Evolutionary conservation across 352 stramenopile species (phyloP).

Genomic region (Blastocystis sp.): DNA sequence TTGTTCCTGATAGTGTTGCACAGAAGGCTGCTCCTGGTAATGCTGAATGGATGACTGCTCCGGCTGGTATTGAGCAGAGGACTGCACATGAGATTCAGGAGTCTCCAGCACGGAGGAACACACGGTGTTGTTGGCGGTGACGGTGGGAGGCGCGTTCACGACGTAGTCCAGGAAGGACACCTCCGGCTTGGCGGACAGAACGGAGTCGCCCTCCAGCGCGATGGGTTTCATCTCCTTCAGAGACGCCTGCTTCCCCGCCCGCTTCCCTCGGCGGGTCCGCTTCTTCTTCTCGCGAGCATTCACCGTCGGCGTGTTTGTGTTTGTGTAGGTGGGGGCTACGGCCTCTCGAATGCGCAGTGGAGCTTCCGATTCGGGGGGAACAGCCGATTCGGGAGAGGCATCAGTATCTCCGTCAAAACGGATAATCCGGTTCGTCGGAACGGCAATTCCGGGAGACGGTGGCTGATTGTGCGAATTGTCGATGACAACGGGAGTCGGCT

Average conservation of each 20-base stretch:
- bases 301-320: constrained; percentile 43
- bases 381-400: neutral
- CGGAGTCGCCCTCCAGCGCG: neutral
- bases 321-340: neutral
- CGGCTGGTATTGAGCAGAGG: neutral
- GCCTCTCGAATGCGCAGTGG: constrained; percentile 10
- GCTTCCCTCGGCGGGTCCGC: constrained; percentile 12
- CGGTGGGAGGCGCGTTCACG: neutral
- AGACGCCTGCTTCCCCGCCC: neutral
- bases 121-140: neutral
- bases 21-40: neutral
- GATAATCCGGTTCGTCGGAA: constrained; percentile 44
- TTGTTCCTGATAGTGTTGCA: neutral
- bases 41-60: too few species aligned
- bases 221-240: neutral
- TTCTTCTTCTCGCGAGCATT: constrained; percentile 17
- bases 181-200: neutral
- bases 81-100: neutral
- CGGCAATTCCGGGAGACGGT: neutral
- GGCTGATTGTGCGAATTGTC: constrained; percentile 15
- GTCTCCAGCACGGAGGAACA: neutral
- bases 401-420: neutral
- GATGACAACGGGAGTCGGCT: constrained; percentile 1
- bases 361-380: neutral
- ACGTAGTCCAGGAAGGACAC: constrained; percentile 35